Evolutionary conservation across 805 yeast species (phyloP), one percentile per base, ranked within the genome.

Genomic region (Teunomyces lycoperdinae): DNA sequence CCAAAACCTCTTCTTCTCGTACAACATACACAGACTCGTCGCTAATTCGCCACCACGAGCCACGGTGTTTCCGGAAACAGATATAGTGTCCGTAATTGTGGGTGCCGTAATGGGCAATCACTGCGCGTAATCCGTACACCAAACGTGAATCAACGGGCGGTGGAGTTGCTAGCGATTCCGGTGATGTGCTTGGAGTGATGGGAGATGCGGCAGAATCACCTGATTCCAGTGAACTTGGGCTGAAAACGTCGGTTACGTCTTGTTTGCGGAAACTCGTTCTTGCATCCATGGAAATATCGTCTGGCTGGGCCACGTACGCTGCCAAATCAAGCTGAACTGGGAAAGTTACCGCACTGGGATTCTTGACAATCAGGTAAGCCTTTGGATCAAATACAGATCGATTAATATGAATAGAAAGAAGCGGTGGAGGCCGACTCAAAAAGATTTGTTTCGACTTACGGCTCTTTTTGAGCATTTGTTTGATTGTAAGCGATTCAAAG

Each of bases 81-180:
- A 92, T 87, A 62, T 92, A 92, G 66, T 92, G 99, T n/a, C 99
- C 99, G 63, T 89, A 94, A 58, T 92, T 90, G 58, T 94, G 97
- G 0, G 96, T 87, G 43, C 99, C 99, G 63, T 85, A 91, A 66
- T 92, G 99, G 1, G 92, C 84, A 40, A 92, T 87, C 1, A 88
- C 94, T 0, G 97, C 88, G 60, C 87, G 87, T 51, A 92, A 74
- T 34, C 82, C 76, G 64, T 92, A 92, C 3, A 76, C 70, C 39
- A 85, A 63, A 2, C 76, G 73, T 2, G 81, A 77, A 49, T 68
- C 61, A 4, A 9, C 26, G 1, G 45, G 13, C 17, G 30, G 38
- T 2, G 30, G 26, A 5, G 45, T 40, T 3, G 33, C 30, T 0
- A 34, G 20, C 10, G 26, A 44, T 6, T 17, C 50, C 7, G 45